Conservation (phyloP, 352 stramenopile species). For the Pythium volutum region DNA sequence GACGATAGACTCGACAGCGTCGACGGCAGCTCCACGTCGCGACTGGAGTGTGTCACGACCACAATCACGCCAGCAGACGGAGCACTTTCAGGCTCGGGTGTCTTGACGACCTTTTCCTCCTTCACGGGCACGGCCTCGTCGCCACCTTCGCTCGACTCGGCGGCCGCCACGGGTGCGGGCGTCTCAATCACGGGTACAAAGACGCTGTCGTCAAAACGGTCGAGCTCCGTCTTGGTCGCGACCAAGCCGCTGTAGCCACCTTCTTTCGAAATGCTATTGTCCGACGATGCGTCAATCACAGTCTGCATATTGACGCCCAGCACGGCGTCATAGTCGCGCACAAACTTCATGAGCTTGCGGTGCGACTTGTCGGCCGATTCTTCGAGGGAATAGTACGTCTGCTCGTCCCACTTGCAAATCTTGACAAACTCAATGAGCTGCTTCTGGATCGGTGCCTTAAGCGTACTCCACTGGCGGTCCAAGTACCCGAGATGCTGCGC, state of each 20-base stretch:
- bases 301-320: conserved; percentile 79
- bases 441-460: conserved; percentile 94
- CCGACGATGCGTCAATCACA: conserved; percentile 86
- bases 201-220: conserved; percentile 39
- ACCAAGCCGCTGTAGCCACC: conserved; percentile 74
- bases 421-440: conserved; percentile 98
- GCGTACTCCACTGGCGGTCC: conserved; percentile 76
- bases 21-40: conserved; percentile 2
- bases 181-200: conserved; percentile 30
- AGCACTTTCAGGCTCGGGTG: conserved; percentile 3
- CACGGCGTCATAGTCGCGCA: conserved; percentile 90
- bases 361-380: conserved; percentile 98
- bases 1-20: conserved; percentile 23
- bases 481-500: conserved; percentile 85
- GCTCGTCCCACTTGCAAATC: conserved; percentile 99
- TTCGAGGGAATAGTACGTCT: conserved; percentile 98
- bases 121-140: conserved; percentile 1
- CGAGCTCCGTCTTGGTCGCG: conserved; percentile 63
- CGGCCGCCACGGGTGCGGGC: conserved; percentile 17
- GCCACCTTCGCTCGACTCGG: conserved; percentile 21
- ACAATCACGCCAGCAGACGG: conserved; percentile 22
- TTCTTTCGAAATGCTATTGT: conserved; percentile 80
- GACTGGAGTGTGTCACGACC: conserved; percentile 11
- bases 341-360: conserved; percentile 97
- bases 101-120: not conserved